Evolutionary conservation across 225 moss, liverwort and hornwort genomes (phyloP), one percentile per base, ranked within the genome.

Genomic region (Polytrichum commune): DNA sequence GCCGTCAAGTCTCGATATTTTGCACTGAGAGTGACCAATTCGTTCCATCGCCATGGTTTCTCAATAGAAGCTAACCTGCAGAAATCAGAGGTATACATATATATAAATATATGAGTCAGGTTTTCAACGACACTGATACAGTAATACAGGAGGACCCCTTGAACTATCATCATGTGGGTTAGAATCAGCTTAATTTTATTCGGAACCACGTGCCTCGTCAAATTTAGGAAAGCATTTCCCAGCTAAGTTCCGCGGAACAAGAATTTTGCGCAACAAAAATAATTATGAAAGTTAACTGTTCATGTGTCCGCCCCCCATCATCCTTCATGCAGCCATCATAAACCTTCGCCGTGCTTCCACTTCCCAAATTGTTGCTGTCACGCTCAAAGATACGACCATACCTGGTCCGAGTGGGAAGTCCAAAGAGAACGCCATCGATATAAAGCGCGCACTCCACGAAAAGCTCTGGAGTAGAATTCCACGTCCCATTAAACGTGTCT

Each of bases 371-470:
- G 24, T 26, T 46, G 46, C 46, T 46, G 46, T 46, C 46, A 54
- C 16, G 8, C 6, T 53, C 26, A 64, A 20, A 27, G 53, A 19
- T 60, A 27, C 55, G 54, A 22, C 29, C 83, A 77, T 79, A 64
- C 97, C 98, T 91, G 69, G 95, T 95, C 75, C 98, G 87, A 35
- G 95, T 99, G 19, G 98, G 95, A 81, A 99, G 87, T 60, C 95
- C 98, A 78, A 99, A 99, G 65, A 90, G 83, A 72, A 95, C 84
- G 35, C 98, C 95, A 78, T 99, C 98, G 24, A 95, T 88, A 70
- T 82, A 95, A 72, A 99, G 82, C 20, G 85, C 81, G 63, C 98
- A 93, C 84, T 99, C 98, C 86, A 99, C 98, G 71, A 90, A 99
- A 7, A 99, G 89, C 84, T 99, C 98, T n/a, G 88, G 92, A 67